phyloP scores from a whole-genome alignment of 257 asterid species.

The Solanum chiquidenum region DNA sequence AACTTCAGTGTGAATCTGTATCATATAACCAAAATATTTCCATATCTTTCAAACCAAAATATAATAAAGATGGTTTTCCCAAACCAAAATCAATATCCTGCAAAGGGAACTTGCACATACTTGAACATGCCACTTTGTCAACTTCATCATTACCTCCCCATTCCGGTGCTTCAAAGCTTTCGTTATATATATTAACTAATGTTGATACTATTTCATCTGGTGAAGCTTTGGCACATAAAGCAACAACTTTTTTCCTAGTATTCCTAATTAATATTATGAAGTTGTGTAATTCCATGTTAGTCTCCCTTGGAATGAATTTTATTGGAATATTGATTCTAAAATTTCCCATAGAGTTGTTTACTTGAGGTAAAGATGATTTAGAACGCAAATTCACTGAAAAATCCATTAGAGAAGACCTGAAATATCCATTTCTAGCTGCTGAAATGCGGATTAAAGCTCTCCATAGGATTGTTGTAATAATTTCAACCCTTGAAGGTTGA shows the following conservation, averaged over 20 bases:
- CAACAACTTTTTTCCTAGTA: no score
- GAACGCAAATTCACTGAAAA: not conserved
- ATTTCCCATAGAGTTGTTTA: not conserved
- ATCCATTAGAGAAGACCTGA: not conserved
- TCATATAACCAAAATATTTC: not conserved
- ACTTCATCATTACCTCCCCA: not conserved
- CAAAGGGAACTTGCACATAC: not conserved
- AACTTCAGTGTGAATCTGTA: not conserved
- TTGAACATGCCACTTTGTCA: not conserved
- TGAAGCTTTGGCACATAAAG: not conserved
- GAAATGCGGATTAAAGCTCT: not conserved
- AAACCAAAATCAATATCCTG: conserved; percentile 2
- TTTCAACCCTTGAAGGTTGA: not conserved
- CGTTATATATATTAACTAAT: not conserved
- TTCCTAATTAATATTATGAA: not conserved
- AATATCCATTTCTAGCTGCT: not conserved
- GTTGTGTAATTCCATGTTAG: not conserved
- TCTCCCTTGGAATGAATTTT: not conserved
- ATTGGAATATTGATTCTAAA: not conserved
- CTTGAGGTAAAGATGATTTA: not conserved
- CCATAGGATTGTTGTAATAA: not conserved
- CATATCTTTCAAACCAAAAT: not conserved
- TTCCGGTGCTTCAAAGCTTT: not conserved
- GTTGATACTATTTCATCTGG: not conserved
- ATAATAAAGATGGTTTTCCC: not conserved